Evolutionary conservation across 1,139 yeast genomes (phyloP).

Genomic region (Suhomyces panamericanus): DNA sequence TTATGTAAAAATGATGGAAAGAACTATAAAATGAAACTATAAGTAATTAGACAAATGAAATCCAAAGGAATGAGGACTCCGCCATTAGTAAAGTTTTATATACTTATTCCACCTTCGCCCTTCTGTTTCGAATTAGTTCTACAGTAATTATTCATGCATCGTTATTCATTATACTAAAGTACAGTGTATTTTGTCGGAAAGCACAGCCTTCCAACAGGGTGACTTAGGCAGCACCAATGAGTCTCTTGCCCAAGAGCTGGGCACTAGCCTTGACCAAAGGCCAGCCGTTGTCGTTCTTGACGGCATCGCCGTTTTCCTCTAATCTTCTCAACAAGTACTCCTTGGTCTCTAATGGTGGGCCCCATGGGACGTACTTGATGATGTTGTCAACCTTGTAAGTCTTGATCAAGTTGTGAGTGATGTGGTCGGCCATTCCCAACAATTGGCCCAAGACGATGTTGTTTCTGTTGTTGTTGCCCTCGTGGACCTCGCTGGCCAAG

Average conservation of each 20-base stretch:
- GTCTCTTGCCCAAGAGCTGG: conserved; percentile 43
- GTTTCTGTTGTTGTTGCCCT: conserved; percentile 42
- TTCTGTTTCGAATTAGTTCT: too few relatives aligned
- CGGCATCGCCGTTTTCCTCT: conserved; percentile 97
- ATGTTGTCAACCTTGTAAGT: conserved; percentile 69
- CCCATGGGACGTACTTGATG: conserved; percentile 97
- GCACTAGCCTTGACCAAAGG: conserved; percentile 63
- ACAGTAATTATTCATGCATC: not conserved
- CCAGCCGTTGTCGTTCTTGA: conserved; percentile 83
- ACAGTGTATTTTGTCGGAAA: conserved; percentile 1
- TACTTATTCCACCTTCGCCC: too few relatives aligned
- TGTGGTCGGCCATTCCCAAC: conserved; percentile 93
- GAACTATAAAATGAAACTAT: too few relatives aligned
- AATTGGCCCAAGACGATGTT: conserved; percentile 88
- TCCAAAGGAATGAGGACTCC: too few relatives aligned
- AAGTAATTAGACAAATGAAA: too few relatives aligned
- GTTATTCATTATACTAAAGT: conserved; percentile 7
- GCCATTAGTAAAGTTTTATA: too few relatives aligned
- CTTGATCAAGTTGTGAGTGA: conserved; percentile 71
- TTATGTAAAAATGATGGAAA: too few relatives aligned
- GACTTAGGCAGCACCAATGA: conserved; percentile 24
- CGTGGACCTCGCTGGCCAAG: conserved; percentile 30
- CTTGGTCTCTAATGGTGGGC: conserved; percentile 92
- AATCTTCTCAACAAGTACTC: conserved; percentile 87
- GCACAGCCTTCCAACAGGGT: conserved; percentile 1